Evolutionary conservation across 2,329 filamentous ascomycete genomes (phyloP).

Genomic region (Claviceps pazoutovae): DNA sequence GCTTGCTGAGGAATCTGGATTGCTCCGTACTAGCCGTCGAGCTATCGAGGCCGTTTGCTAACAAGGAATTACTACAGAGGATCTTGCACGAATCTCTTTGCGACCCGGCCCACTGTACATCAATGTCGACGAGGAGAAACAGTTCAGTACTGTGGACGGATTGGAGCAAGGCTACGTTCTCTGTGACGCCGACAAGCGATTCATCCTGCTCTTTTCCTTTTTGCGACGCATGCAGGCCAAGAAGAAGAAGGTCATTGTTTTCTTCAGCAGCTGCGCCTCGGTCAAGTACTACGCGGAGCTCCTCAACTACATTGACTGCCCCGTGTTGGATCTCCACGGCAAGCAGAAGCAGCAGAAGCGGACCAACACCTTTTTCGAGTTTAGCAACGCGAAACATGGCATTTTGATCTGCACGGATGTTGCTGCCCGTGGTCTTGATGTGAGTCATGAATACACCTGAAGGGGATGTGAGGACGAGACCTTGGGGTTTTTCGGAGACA

Average conservation of each 20-base stretch:
- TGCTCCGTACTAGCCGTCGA: background rate
- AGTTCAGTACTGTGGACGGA: conserved; percentile 83
- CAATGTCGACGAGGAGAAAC: conserved; percentile 84
- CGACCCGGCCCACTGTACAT: conserved; percentile 87
- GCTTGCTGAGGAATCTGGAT: background rate
- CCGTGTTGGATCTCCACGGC: conserved; percentile 73
- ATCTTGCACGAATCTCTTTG: conserved; percentile 85
- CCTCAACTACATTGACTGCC: conserved; percentile 93
- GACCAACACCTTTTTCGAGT: conserved; percentile 98
- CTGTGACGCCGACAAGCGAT: conserved; percentile 86
- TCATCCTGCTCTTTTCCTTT: conserved; percentile 88
- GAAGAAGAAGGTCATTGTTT: conserved; percentile 96
- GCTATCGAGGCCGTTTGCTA: background rate
- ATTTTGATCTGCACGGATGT: conserved; percentile 95
- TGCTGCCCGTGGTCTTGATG: conserved; percentile 82
- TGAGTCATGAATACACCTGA: conserved; percentile 24
- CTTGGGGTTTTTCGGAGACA: no score
- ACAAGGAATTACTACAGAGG: conserved; percentile 36
- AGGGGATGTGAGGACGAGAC: background rate
- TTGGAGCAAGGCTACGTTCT: conserved; percentile 93
- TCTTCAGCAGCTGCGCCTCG: conserved; percentile 83
- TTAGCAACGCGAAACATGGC: conserved; percentile 61
- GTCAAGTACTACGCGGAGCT: conserved; percentile 94
- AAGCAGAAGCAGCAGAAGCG: conserved; percentile 98
- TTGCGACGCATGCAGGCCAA: conserved; percentile 62